Base-by-base conservation (phyloP, 768 basidiomycete species). In the Fomitopsis serialis region DNA sequence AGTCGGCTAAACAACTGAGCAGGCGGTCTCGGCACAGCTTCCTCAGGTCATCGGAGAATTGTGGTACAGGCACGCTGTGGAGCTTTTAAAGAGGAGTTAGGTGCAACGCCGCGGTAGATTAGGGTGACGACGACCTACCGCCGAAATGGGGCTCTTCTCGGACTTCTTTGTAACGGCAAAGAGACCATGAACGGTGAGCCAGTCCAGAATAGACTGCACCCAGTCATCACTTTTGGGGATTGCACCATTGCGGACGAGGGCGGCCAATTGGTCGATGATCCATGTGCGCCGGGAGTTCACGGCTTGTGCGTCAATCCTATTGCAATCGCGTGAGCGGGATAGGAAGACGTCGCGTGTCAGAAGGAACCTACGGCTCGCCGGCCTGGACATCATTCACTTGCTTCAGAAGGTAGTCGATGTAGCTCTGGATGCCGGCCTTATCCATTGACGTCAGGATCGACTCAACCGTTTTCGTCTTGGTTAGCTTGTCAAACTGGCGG, bases 391-490 rank as follows among this genome's bases (percentile, higher is more conserved):
- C 76, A 61, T 86, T 78, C 45, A 85, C 72, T 56, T 89, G 79
- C 15, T 72, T 72, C 35, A 90, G 72, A 22, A 98, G 71, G 68
- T 89, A 84, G 34, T 76, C 68, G 43, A 94, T 80, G 68, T 95
- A 98, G 36, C 71, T 79, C 59, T 80, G 78, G 57, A 97, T 88
- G 9, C 92, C 93, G 1, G 82, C 74, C 0, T 71, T 68, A 59
- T 87, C 81, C 78, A 94, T 84, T 34, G 79, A 81, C 2, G 81
- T 76, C 52, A 98, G 72, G 52, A 98, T 84, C 1, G 80, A 79
- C 70, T 96, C 93, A 34, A 98, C 80, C 0, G 92, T 96, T 70
- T 94, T 97, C 9, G 95, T 95, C 68, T 84, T 88, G 11, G 95
- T 96, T 53, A 96, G 68, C 67, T 80, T 87, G 70, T 99, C 96